Evolutionary conservation across 495 filamentous ascomycete genomes (phyloP).

Genomic region (Glarea lozoyensis): DNA sequence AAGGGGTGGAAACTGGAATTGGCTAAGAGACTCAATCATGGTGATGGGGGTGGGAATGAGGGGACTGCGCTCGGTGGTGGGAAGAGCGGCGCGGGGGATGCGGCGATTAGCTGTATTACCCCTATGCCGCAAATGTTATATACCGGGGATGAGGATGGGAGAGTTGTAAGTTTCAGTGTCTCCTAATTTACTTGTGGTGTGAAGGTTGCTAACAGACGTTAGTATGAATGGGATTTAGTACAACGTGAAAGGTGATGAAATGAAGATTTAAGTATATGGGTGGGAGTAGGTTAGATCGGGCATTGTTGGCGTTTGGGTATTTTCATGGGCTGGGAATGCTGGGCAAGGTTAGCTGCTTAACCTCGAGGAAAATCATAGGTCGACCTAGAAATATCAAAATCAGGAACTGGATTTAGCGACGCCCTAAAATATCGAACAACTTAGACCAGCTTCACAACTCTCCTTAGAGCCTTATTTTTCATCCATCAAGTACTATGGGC

Average conservation of each 20-base stretch:
- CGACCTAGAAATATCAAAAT: no score
- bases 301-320: no score
- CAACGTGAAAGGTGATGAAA: slow-evolving; percentile 54
- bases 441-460: no score
- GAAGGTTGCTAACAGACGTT: slow-evolving; percentile 17
- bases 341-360: no score
- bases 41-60: slow-evolving; percentile 37
- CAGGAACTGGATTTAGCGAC: no score
- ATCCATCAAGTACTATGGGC: no score
- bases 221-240: slow-evolving; percentile 91
- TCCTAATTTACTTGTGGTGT: background rate
- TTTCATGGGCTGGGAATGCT: no score
- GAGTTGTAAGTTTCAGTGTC: slow-evolving; percentile 46
- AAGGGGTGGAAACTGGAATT: slow-evolving; percentile 42
- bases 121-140: slow-evolving; percentile 80
- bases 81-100: slow-evolving; percentile 51
- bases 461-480: no score
- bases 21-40: slow-evolving; percentile 75
- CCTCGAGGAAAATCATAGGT: no score
- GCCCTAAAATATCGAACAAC: no score
- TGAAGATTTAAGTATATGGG: no score
- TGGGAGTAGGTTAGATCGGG: no score
- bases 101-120: slow-evolving; percentile 79
- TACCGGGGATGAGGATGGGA: slow-evolving; percentile 83
- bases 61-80: slow-evolving; percentile 10